Evolutionary conservation across 768 basidiomycete genomes (phyloP).

Genomic region (Tylopilus felleus): DNA sequence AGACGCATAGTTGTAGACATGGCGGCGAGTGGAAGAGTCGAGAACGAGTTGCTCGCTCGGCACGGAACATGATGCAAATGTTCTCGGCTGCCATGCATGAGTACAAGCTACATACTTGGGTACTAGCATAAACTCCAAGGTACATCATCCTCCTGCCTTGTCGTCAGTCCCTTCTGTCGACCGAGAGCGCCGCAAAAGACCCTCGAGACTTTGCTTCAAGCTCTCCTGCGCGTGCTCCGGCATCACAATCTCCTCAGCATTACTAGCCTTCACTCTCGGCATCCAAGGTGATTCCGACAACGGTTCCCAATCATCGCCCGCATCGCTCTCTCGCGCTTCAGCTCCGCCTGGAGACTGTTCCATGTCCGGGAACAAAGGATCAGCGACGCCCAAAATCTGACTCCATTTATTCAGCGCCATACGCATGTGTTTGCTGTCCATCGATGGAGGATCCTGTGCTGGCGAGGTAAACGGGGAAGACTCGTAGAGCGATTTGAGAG

Average conservation of each 20-base stretch:
- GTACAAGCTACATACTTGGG: too few species aligned
- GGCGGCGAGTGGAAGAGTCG: neutral
- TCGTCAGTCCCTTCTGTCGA: neutral
- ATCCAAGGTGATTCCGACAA: constrained; percentile 18
- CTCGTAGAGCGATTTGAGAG: constrained; percentile 28
- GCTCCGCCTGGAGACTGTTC: neutral
- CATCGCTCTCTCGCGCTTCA: constrained; percentile 4
- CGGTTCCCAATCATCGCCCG: constrained; percentile 24
- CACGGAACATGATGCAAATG: constrained; percentile 12
- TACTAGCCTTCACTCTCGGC: neutral
- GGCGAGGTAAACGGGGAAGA: constrained; percentile 27
- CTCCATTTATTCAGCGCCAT: constrained; percentile 34
- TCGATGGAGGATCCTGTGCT: constrained; percentile 6
- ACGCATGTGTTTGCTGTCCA: constrained; percentile 30
- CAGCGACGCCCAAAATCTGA: constrained; percentile 30
- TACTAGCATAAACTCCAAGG: too few species aligned
- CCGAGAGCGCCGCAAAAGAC: constrained; percentile 14
- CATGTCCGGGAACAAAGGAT: constrained; percentile 34
- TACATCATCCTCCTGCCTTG: neutral
- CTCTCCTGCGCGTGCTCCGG: constrained; percentile 9
- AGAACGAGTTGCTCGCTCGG: constrained; percentile 8
- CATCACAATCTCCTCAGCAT: constrained; percentile 3
- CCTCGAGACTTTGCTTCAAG: constrained; percentile 25
- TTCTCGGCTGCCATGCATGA: too few species aligned
- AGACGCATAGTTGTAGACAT: constrained; percentile 4